Conservation (phyloP, 1,139 yeast genomes). For the Arxiozyma telluris region DNA sequence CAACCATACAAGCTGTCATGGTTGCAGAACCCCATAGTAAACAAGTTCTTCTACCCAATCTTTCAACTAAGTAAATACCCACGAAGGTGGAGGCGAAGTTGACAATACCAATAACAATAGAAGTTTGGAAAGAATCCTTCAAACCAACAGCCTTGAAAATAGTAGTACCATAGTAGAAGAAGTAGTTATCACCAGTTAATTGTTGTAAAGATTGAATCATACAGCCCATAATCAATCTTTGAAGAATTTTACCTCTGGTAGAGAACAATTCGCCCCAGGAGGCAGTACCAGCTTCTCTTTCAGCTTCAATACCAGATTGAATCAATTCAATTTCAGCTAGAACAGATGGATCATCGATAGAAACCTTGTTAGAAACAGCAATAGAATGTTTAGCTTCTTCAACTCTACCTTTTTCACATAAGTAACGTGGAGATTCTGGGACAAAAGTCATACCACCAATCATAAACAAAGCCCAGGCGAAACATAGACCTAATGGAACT, state of each 20-base stretch:
- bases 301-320: slow-evolving; percentile 50
- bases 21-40: slow-evolving; percentile 52
- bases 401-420: slow-evolving; percentile 42
- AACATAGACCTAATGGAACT: slow-evolving; percentile 48
- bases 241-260: slow-evolving; percentile 36
- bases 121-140: slow-evolving; percentile 59
- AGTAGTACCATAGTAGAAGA: slow-evolving; percentile 71
- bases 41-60: slow-evolving; percentile 58
- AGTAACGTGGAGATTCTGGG: slow-evolving; percentile 76
- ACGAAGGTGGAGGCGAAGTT: slow-evolving; percentile 66
- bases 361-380: slow-evolving; percentile 38
- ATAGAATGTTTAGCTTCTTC: slow-evolving; percentile 49
- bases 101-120: slow-evolving; percentile 67
- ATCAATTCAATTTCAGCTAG: slow-evolving; percentile 51
- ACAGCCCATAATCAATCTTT: slow-evolving; percentile 56
- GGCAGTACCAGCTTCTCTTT: slow-evolving; percentile 31
- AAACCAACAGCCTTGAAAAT: slow-evolving; percentile 68
- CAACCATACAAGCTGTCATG: slow-evolving; percentile 54
- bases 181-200: slow-evolving; percentile 70
- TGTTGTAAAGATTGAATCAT: slow-evolving; percentile 62
- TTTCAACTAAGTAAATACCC: slow-evolving; percentile 56
- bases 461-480: slow-evolving; percentile 37
- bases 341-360: slow-evolving; percentile 39
- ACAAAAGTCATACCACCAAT: slow-evolving; percentile 50
- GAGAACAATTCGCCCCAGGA: slow-evolving; percentile 34